Percentiles rank a stretch among this genome's conserved stretches.
These are phyloP conservation scores for Stentor roeselii DNA, from an alignment of 73 alveolate genomes.

Conservation along the genomic window DNA sequence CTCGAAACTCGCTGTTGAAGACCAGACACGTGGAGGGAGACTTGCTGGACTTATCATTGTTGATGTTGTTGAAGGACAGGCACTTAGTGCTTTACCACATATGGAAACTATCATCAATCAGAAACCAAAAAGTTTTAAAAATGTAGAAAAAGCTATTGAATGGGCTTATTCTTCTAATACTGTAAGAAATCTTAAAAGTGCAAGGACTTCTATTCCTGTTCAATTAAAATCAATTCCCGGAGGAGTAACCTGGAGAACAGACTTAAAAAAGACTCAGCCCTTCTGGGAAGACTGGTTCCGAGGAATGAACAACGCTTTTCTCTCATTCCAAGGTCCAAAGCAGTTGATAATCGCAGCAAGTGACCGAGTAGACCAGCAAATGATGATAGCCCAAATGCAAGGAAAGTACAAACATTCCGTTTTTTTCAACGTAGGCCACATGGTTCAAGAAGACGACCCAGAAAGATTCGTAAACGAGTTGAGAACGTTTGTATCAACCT, in stretches of 20 bases:
- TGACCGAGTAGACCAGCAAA: conserved; percentile 94
- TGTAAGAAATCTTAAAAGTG: conserved; percentile 84
- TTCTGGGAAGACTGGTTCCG: conserved; percentile 97
- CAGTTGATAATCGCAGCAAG: conserved; percentile 88
- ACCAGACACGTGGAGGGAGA: conserved; percentile 49
- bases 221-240: conserved; percentile 57
- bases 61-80: conserved; percentile 98
- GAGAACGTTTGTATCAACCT: conserved; percentile 63
- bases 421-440: conserved; percentile 87
- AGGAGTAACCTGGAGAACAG: conserved; percentile 78
- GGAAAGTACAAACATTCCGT: conserved; percentile 93
- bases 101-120: conserved; percentile 89
- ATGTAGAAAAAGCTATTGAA: conserved; percentile 83
- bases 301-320: conserved; percentile 87
- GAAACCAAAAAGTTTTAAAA: conserved; percentile 81
- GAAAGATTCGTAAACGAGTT: conserved; percentile 64
- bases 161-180: conserved; percentile 73
- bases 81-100: conserved; percentile 96
- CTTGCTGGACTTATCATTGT: conserved; percentile 80
- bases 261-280: conserved; percentile 77
- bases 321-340: conserved; percentile 79
- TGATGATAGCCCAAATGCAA: conserved; percentile 96
- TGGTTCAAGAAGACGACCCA: conserved; percentile 93
- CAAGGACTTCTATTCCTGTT: conserved; percentile 89
- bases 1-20: conserved; percentile 68